Evolutionary conservation across 139 green algal genomes (phyloP), one percentile per base, ranked within the genome.

Genomic region (Picochlorum costavermella): DNA sequence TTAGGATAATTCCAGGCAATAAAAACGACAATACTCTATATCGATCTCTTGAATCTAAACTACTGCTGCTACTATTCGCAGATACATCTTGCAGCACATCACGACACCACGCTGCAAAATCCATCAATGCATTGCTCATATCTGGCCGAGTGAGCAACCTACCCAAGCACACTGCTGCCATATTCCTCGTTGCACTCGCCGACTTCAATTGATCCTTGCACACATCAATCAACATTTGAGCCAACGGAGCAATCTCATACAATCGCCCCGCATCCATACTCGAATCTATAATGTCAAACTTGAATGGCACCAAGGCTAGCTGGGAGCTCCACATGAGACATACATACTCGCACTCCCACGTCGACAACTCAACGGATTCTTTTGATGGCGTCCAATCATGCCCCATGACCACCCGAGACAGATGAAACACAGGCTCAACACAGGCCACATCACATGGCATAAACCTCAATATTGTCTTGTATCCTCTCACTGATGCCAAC

Each of bases 251-350:
- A 20, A 17, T 20, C 10, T 67, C 3, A 69, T 44, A 10, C 17
- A 0, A 6, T 17, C 6, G 40, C 57, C n/a, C 20, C 2, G n/a
- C 9, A 48, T 14, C 11, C 67, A 78, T 26, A 20, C 64, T 71
- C 23, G 73, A 77, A 67, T 98, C 92, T 5, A 99, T 60, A 1
- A 79, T 83, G 16, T 76, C 59, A 16, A 99, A 79, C 73, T 95
- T 83, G 68, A 99, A 98, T 16, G 94, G 94, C 6, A 95, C 83
- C 6, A 96, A 80, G 30, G 90, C 86, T 23, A 98, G 77, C 40
- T 95, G 83, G 25, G 85, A 89, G 4, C 98, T 83, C 94, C 94
- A 99, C n/a, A 96, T 77, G 36, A 98, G 78, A 56, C 96, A 63
- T 20, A 88, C 82, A 56, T 74, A 86, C 45, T 88, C 81, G 4